These are phyloP conservation scores for Linnemannia exigua DNA, from an alignment of 192 early-diverging fungal species.

Conservation along the genomic window DNA sequence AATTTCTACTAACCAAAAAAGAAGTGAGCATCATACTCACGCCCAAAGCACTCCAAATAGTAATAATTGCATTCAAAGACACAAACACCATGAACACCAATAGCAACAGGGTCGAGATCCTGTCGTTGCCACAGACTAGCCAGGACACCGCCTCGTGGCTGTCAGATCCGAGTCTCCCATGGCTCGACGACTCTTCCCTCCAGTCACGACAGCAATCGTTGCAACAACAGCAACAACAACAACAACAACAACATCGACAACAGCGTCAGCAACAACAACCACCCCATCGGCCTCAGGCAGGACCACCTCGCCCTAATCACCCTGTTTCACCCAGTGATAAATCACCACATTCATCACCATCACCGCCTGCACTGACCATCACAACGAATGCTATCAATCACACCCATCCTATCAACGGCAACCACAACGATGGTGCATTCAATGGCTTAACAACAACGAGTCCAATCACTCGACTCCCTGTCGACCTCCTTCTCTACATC, in stretches of 20 bases:
- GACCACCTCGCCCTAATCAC: background rate
- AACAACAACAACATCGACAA: background rate
- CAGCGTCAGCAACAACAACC: background rate
- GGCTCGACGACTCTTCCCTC: background rate
- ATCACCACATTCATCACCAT: background rate
- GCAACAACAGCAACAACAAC: background rate
- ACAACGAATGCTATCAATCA: background rate
- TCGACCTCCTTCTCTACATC: constrained; percentile 50
- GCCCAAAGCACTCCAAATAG: background rate
- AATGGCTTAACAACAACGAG: background rate
- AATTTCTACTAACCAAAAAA: background rate
- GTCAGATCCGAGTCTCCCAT: constrained; percentile 3
- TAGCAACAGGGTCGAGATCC: background rate
- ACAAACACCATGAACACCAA: background rate
- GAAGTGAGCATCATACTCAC: background rate
- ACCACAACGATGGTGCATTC: background rate
- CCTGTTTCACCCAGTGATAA: background rate
- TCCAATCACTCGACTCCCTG: constrained; percentile 31
- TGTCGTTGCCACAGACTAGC: background rate
- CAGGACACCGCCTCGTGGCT: constrained; percentile 8
- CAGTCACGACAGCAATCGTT: background rate
- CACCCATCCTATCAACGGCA: background rate
- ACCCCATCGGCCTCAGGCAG: background rate
- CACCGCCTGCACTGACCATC: background rate
- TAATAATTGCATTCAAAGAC: background rate